These are phyloP conservation scores for Microdochium trichocladiopsis DNA, from an alignment of 2,329 filamentous ascomycete genomes.

Conservation along the genomic window DNA sequence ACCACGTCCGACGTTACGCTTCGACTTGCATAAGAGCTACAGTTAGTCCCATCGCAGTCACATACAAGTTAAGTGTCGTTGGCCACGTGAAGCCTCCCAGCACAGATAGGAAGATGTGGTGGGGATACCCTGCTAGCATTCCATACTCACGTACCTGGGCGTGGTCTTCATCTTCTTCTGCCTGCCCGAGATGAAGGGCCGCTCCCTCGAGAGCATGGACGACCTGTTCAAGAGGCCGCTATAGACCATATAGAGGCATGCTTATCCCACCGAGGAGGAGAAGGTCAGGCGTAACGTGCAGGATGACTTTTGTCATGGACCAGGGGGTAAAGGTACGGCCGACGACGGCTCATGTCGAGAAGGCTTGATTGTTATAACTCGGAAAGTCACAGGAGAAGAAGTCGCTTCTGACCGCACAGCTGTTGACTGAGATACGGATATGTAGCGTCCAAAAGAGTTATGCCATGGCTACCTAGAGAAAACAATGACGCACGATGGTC, in stretches of 20 bases:
- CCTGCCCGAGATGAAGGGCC: constrained; percentile 42
- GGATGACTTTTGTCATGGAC: no score
- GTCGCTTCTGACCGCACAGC: background rate
- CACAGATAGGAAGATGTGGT: no score
- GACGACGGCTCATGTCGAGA: no score
- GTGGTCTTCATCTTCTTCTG: constrained; percentile 36
- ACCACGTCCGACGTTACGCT: no score
- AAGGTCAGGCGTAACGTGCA: constrained; percentile 21
- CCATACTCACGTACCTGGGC: constrained; percentile 24
- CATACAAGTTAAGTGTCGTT: no score
- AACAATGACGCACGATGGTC: background rate
- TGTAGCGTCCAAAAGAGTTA: background rate
- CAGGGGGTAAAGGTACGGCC: no score
- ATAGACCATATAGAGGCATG: constrained; percentile 31
- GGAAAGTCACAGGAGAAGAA: background rate
- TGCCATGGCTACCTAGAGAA: background rate
- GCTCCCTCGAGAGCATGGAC: constrained; percentile 43
- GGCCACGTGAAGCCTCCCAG: no score
- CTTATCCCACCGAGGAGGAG: constrained; percentile 27
- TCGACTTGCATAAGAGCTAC: no score
- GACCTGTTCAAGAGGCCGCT: constrained; percentile 31
- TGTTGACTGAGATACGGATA: background rate
- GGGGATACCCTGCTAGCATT: no score
- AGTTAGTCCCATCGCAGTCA: no score
- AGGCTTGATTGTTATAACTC: background rate